A percentile compares a stretch with the other conserved stretches of the same genome.
Evolutionary conservation across 345 rosid genomes (phyloP).

Genomic region (Sisymbrium irio): DNA sequence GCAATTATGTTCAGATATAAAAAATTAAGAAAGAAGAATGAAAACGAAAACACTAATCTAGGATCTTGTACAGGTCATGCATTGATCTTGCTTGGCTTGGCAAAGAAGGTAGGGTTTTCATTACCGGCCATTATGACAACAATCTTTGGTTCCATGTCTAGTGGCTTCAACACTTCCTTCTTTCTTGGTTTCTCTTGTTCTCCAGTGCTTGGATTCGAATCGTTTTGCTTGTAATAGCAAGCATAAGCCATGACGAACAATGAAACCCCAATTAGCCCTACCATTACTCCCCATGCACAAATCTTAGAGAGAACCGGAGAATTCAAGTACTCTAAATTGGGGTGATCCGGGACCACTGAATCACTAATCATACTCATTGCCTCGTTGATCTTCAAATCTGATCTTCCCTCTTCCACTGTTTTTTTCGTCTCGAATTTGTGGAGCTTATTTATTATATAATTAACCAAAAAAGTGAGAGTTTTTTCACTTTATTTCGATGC

Average conservation of each 20-base stretch:
- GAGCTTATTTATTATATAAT: conserved; percentile 23
- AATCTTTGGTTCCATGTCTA: conserved; percentile 62
- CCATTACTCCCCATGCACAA: conserved; percentile 48
- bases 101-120: conserved; percentile 54
- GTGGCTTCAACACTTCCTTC: conserved; percentile 22
- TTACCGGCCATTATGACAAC: conserved; percentile 76
- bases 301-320: conserved; percentile 54
- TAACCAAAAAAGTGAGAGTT: conserved; percentile 27
- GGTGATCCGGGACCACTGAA: conserved; percentile 18
- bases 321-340: conserved; percentile 32
- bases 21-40: not conserved
- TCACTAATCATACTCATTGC: conserved; percentile 44
- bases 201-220: conserved; percentile 4
- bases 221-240: conserved; percentile 9
- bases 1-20: not conserved
- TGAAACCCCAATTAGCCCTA: conserved; percentile 45
- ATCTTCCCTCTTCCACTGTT: not conserved
- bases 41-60: not conserved
- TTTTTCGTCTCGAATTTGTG: not conserved
- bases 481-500: conserved; percentile 24
- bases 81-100: conserved; percentile 41
- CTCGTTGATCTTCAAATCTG: conserved; percentile 5
- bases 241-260: conserved; percentile 51
- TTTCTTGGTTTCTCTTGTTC: conserved; percentile 25
- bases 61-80: conserved; percentile 7